Evolutionary conservation across 257 asterid species (phyloP), one percentile per base, ranked within the genome.

Genomic region (Penstemon eatonii): DNA sequence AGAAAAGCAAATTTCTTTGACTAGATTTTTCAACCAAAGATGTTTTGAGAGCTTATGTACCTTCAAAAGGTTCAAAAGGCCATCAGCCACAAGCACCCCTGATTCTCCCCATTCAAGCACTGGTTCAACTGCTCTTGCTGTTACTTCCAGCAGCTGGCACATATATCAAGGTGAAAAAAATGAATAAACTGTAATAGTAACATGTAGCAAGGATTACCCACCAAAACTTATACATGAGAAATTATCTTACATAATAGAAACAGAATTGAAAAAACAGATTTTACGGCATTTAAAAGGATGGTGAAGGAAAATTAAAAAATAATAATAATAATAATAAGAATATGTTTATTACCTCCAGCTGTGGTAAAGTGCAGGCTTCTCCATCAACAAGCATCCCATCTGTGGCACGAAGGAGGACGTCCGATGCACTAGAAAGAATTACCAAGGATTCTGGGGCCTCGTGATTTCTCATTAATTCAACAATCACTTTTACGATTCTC

Each of bases 351-450:
- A 94, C 99, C 99, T 94, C 99, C 56, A 94, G 86, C 81, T 94
- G 99, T 0, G 97, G 96, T 70, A 91, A 83, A 76, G 99, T 94
- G 88, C 97, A 94, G 62, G 99, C 99, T 91, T 91, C 99, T 61
- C 97, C 99, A 73, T 94, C 99, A 15, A 94, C 97, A 53, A 94
- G 96, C 95, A 94, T 86, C 55, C 99, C 99, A 25, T 91, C 99
- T 12, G 99, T 94, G 68, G 97, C 99, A 63, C 97, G 97, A 40
- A 91, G 86, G 70, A 94, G 96, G 62, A 94, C 96, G 70, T 94
- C 96, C 3, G 99, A 88, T 33, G 99, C 97, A 4, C 96, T 83
- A 9, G 97, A 82, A 52, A 94, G 76, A 76, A 94, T 86, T 39
- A 89, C 93, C 80, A 94, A 79, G 2, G 97, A 86, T 81, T 94